Percentiles rank a stretch among this genome's conserved stretches.
These are phyloP conservation scores for Aspergillus sclerotialis DNA, from an alignment of 2,329 filamentous ascomycete species.

Conservation along the genomic window DNA sequence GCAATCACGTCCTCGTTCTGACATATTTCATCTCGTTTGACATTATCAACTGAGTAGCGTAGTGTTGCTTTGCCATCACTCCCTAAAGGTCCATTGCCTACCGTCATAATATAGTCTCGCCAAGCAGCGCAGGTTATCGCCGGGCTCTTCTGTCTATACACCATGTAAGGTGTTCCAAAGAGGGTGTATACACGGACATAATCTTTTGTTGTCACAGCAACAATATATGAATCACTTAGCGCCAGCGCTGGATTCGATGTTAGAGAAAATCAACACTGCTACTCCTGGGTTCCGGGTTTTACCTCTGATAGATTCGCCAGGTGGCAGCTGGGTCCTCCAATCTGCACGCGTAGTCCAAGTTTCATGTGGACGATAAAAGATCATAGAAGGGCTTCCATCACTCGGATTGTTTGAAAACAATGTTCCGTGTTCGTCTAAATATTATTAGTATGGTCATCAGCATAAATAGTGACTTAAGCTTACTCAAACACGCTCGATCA, in stretches of 20 bases:
- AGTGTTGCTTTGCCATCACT: slow-evolving; percentile 71
- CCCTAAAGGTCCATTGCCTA: slow-evolving; percentile 83
- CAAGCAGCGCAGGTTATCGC: slow-evolving; percentile 90
- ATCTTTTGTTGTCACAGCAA: slow-evolving; percentile 76
- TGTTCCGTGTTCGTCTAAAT: slow-evolving; percentile 64
- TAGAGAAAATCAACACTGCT: slow-evolving; percentile 1
- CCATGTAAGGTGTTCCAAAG: slow-evolving; percentile 79
- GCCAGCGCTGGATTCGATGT: slow-evolving; percentile 59
- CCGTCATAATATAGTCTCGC: slow-evolving; percentile 91
- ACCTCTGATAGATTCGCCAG: slow-evolving; percentile 70
- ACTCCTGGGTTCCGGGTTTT: slow-evolving; percentile 5
- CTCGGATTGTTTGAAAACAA: slow-evolving; percentile 75
- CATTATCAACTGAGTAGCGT: slow-evolving; percentile 87
- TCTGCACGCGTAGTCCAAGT: slow-evolving; percentile 88
- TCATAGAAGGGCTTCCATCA: slow-evolving; percentile 61
- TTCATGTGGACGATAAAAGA: slow-evolving; percentile 97
- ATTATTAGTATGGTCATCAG: slow-evolving; percentile 14
- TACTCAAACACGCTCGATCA: slow-evolving; percentile 84
- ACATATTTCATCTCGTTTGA: slow-evolving; percentile 87
- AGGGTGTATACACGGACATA: slow-evolving; percentile 91
- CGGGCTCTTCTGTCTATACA: slow-evolving; percentile 89
- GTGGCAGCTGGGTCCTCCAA: slow-evolving; percentile 82
- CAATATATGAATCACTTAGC: slow-evolving; percentile 82
- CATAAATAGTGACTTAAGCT: too few relatives aligned
- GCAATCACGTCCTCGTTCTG: slow-evolving; percentile 92